A percentile compares a stretch with the other conserved stretches of the same genome.
Conservation (phyloP, 116 monocot genomes). For the Zostera marina region DNA sequence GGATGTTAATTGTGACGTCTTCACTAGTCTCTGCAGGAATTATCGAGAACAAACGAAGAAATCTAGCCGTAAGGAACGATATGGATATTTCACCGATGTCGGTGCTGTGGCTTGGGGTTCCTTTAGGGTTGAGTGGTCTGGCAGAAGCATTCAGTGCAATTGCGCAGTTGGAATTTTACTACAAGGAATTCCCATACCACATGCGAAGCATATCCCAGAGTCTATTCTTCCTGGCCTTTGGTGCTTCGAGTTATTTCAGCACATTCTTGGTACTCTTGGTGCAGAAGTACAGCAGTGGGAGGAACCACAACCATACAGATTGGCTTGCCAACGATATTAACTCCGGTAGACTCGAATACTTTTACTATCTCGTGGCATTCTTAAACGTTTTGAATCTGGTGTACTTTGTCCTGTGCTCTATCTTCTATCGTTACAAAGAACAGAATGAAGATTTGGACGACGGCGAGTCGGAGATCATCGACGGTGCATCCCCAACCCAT, state of each 20-base stretch:
- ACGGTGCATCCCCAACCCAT: no score
- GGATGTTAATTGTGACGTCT: conserved; percentile 10
- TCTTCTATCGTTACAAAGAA: conserved; percentile 36
- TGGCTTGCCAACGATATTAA: conserved; percentile 44
- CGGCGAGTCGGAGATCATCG: no score
- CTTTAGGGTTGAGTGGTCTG: conserved; percentile 33
- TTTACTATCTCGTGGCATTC: conserved; percentile 20
- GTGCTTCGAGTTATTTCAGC: conserved; percentile 31
- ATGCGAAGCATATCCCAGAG: conserved; percentile 70
- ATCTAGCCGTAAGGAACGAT: background rate
- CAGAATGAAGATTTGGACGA: background rate
- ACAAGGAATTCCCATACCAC: conserved; percentile 87
- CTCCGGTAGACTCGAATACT: conserved; percentile 29
- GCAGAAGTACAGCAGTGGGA: conserved; percentile 14
- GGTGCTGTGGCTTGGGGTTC: conserved; percentile 46
- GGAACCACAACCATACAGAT: conserved; percentile 1
- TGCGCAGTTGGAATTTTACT: conserved; percentile 77
- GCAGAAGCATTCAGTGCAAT: conserved; percentile 53
- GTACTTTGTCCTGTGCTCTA: conserved; percentile 31
- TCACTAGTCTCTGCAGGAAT: conserved; percentile 10
- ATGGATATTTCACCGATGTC: conserved; percentile 28
- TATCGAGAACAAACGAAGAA: conserved; percentile 7
- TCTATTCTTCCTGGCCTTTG: conserved; percentile 30
- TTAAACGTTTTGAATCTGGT: conserved; percentile 21
- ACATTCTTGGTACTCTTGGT: conserved; percentile 23